These are phyloP conservation scores for Poa pratensis DNA, from an alignment of 176 grass and related monocot species.

Conservation along the genomic window DNA sequence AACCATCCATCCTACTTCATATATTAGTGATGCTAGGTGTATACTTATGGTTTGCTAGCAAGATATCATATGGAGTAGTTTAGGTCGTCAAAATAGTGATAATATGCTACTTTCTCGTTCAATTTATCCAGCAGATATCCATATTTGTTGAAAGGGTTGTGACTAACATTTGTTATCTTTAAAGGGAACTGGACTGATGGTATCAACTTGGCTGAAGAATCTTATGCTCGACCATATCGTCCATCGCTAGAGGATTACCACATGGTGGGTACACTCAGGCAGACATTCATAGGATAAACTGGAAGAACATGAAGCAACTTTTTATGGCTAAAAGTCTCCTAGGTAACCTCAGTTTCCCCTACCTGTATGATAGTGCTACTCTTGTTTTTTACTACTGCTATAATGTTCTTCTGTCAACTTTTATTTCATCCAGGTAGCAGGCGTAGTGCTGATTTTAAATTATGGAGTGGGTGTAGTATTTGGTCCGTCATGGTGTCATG, in stretches of 20 bases:
- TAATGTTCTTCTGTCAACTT: background rate
- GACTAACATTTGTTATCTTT: background rate
- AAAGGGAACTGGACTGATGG: slow-evolving; percentile 16
- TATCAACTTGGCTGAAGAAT: background rate
- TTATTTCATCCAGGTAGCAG: background rate
- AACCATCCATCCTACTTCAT: too few relatives aligned
- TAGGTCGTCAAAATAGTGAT: too few relatives aligned
- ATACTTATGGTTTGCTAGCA: too few relatives aligned
- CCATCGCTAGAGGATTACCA: slow-evolving; percentile 7
- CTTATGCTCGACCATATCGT: background rate
- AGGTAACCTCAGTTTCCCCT: background rate
- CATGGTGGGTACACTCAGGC: background rate
- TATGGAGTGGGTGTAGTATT: background rate
- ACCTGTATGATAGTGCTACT: background rate
- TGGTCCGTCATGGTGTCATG: background rate
- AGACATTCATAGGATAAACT: slow-evolving; percentile 22
- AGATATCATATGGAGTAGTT: too few relatives aligned
- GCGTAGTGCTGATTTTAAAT: background rate
- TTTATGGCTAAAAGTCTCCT: slow-evolving; percentile 1
- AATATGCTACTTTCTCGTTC: background rate
- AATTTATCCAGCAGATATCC: background rate
- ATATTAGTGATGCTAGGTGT: too few relatives aligned
- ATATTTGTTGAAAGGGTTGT: background rate
- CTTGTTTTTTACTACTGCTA: too few relatives aligned
- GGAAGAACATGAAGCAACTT: background rate